Percentiles rank a stretch among this genome's conserved stretches.
Conservation (phyloP, 1,284 basidiomycete species). For the Butyriboletus appendiculatus region DNA sequence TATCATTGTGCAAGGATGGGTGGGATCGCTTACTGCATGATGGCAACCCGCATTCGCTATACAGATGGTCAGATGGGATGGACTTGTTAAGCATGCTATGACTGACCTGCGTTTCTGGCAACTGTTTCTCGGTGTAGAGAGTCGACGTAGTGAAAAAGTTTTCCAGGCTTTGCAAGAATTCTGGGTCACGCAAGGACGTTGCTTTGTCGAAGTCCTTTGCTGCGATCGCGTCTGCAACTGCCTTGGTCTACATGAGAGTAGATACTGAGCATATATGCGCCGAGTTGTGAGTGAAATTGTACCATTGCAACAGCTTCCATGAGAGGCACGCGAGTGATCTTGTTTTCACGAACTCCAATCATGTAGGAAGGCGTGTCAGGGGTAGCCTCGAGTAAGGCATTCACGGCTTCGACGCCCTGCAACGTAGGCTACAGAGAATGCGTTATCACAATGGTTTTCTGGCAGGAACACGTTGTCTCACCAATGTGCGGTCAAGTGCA, state of each 20-base stretch:
- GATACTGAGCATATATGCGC: constrained; percentile 7
- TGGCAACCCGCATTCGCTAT: constrained; percentile 85
- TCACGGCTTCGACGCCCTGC: constrained; percentile 93
- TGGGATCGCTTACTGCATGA: constrained; percentile 78
- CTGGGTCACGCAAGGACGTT: constrained; percentile 87
- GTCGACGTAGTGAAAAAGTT: constrained; percentile 80
- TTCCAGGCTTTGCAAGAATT: constrained; percentile 86
- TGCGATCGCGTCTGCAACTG: constrained; percentile 82
- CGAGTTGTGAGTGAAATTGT: constrained; percentile 10
- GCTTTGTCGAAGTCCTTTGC: constrained; percentile 87
- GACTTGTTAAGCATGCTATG: not conserved
- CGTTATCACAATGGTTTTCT: not conserved
- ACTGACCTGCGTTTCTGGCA: constrained; percentile 64
- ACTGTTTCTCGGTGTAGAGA: constrained; percentile 56
- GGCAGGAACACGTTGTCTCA: constrained; percentile 35
- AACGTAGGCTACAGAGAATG: constrained; percentile 72
- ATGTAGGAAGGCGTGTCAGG: constrained; percentile 95
- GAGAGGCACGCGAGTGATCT: constrained; percentile 89
- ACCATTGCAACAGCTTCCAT: constrained; percentile 92
- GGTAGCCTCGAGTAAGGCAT: constrained; percentile 86
- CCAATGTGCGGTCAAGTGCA: constrained; percentile 91
- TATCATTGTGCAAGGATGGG: not conserved
- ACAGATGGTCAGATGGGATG: constrained; percentile 9
- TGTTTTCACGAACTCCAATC: constrained; percentile 96
- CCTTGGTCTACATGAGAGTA: constrained; percentile 64